Evolutionary conservation across 345 rosid species (phyloP).

Genomic region (Pseudoturritis turrita): DNA sequence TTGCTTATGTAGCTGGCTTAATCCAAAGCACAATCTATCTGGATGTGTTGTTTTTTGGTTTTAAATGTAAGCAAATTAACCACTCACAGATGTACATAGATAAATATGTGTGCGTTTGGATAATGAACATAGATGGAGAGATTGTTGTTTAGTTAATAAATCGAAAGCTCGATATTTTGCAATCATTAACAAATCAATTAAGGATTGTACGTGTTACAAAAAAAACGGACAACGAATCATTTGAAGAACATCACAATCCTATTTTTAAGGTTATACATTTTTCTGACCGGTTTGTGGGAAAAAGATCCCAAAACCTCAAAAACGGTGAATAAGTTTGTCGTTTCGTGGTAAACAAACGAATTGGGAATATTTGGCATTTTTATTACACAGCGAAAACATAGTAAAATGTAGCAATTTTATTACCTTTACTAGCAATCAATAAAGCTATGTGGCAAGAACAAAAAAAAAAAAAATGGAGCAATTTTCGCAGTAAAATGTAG

Average conservation of each 20-base stretch:
- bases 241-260: neutral
- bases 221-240: too few species aligned
- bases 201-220: neutral
- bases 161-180: neutral
- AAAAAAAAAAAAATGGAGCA: neutral
- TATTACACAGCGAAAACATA: neutral
- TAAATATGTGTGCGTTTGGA: neutral
- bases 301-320: neutral
- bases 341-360: neutral
- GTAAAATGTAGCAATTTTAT: constrained; percentile 12
- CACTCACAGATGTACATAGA: neutral
- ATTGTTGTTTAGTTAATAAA: neutral
- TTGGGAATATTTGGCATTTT: neutral
- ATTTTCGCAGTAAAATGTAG: too few species aligned
- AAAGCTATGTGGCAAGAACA: neutral
- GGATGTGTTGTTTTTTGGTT: neutral
- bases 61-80: neutral
- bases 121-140: neutral
- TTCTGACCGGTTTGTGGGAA: neutral
- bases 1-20: neutral
- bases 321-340: neutral
- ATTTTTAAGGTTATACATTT: neutral
- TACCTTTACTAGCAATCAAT: constrained; percentile 19
- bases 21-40: neutral
- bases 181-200: neutral